Base-by-base conservation (phyloP, 495 filamentous ascomycete species). In the Hyaloscypha hepaticicola region DNA sequence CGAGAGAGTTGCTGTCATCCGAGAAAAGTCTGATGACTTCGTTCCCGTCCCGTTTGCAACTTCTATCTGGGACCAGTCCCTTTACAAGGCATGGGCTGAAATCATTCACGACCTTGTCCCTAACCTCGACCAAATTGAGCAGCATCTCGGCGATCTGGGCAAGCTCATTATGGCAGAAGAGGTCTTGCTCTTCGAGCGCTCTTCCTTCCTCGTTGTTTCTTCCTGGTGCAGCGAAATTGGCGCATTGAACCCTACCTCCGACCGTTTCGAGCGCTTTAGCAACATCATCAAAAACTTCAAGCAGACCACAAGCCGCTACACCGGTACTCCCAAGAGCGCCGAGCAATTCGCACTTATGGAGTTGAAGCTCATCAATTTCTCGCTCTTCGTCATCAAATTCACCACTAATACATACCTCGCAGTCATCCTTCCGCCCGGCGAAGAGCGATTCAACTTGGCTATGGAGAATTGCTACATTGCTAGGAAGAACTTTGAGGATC, bases 201-300 rank as follows among this genome's bases (percentile, higher is more conserved):
- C 93, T 1, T 96, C 93, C 12, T 99, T 97, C 78, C 83, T 99
- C 0, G 94, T 95, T 29, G 94, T 99, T 7, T 93, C 90, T 1
- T 88, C 87, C 58, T 92, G 96, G 74, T 87, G 89, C 3, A 88
- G 89, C 29, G 82, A 83, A 29, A 75, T 85, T 27, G 93, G 92
- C 51, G 82, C 84, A 27, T 75, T 85, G 38, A 98, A 99, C 73
- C 94, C 96, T 6, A 92, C 87, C 63, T 87, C 87, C 50, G 95
- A 98, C 77, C 90, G 95, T 14, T 94, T 96, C 72, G 95, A 99
- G 79, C 89, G 94, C 65, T 87, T 99, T 61, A 90, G 85, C 56
- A 98, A 96, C 73, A 97, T 99, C 72, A 89, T 99, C 74, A 99
- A 99, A 75, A 91, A 91, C 45, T 97, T 96, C 77, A 98, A 98